Evolutionary conservation across 2,329 filamentous ascomycete species (phyloP), one percentile per base, ranked within the genome.

Genomic region (Trichoderma sp.): DNA sequence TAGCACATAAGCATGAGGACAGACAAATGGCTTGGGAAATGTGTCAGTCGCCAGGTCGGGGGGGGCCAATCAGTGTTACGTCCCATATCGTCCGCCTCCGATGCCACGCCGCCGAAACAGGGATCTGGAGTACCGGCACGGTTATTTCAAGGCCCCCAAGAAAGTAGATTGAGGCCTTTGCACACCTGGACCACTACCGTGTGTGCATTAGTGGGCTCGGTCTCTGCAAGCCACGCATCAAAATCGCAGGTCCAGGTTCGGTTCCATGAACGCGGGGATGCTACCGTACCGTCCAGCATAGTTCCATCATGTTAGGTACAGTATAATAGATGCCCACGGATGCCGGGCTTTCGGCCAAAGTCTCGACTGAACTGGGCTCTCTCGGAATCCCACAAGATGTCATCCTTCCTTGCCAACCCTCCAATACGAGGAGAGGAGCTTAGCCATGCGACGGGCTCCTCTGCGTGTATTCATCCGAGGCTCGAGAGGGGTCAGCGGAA

Each of bases 161-260:
- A 45, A n/a, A 16, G 38, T 33, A 59, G 21, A 56, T 24, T 14
- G 50, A 60, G 67, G 24, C 53, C 24, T 45, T 35, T 24, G 21
- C 29, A 27, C 50, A 24, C 45, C 56, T n/a, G 16, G 67, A 71
- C 41, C 56, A 73, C 41, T 73, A 64, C 60, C 71, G 71, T 63
- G 21, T 62, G 53, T 75, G 72, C 72, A 75, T 75, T 69, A 75
- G 72, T 11, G 64, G 53, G 24, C 64, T 75, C 64, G 38, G 60
- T 68, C 72, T 75, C 64, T 68, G 72, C 64, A 75, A 75, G 72
- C 72, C 72, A 75, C 72, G 31, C 14, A 12, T 35, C n/a, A 35
- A 11, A 35, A 69, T 31, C 63, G 29, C 45, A 74, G 18, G 27
- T 33, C 24, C 9, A 21, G 45, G 45, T 24, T 33, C 35, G 16